A percentile compares a stretch with the other conserved stretches of the same genome.
phyloP scores from a whole-genome alignment of 2,329 filamentous ascomycete species.

The Colletotrichum filicis region DNA sequence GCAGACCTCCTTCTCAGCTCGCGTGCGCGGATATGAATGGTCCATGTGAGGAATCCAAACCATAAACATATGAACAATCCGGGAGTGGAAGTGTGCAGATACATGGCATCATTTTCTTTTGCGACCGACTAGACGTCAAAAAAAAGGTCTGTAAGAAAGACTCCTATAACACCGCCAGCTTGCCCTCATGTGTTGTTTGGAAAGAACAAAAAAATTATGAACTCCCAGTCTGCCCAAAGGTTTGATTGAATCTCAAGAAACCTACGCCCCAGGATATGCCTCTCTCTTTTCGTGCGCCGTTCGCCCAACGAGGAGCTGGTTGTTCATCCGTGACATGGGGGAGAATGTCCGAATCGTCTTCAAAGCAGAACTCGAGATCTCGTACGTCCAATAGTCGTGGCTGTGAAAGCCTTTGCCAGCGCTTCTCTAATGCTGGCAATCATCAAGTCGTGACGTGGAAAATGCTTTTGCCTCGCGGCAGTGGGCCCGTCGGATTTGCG shows the following conservation, averaged over 20 bases:
- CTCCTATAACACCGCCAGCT: constrained; percentile 35
- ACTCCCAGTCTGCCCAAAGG: constrained; percentile 35
- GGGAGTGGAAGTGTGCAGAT: constrained; percentile 24
- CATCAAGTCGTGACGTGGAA: constrained; percentile 37
- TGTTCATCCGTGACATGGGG: constrained; percentile 32
- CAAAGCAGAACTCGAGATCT: constrained; percentile 35
- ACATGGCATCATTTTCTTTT: constrained; percentile 35
- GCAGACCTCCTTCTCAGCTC: background rate
- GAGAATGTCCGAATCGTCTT: constrained; percentile 34
- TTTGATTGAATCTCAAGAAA: constrained; percentile 36
- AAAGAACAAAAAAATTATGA: constrained; percentile 29
- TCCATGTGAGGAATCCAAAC: constrained; percentile 16
- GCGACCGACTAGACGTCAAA: constrained; percentile 25
- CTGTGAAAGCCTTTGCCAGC: constrained; percentile 30
- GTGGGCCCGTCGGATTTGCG: constrained; percentile 26
- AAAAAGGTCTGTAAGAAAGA: constrained; percentile 29
- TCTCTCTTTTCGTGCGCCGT: constrained; percentile 38
- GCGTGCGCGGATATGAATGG: background rate
- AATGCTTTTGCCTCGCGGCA: constrained; percentile 34
- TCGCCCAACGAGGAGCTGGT: constrained; percentile 34
- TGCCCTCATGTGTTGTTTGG: constrained; percentile 34
- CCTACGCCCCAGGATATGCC: constrained; percentile 35
- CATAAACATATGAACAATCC: background rate
- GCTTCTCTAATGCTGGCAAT: constrained; percentile 36
- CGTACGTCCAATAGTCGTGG: constrained; percentile 35